These are phyloP conservation scores for Rhodotorula sp. DNA, from an alignment of 1,284 basidiomycete genomes.

Conservation along the genomic window DNA sequence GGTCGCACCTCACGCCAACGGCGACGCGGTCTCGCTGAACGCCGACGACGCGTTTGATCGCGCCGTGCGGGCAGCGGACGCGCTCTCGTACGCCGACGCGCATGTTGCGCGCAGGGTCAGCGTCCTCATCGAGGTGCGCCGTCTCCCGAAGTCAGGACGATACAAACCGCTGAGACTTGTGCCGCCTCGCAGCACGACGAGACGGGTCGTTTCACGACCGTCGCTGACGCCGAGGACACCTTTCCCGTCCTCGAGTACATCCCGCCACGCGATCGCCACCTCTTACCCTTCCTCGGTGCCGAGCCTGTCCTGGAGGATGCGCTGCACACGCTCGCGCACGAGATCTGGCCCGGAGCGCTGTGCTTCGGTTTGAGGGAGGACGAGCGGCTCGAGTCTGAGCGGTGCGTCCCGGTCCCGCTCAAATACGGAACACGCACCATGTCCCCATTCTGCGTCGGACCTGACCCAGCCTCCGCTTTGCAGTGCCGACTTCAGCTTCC, in stretches of 20 bases:
- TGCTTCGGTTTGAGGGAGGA: not conserved
- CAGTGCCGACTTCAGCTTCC: conserved; percentile 11
- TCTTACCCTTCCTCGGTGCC: conserved; percentile 15
- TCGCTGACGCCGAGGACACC: conserved; percentile 7
- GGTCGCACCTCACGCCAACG: not conserved
- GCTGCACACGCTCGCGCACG: not conserved
- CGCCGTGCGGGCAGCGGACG: conserved; percentile 27
- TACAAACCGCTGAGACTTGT: not conserved
- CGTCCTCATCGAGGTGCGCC: conserved; percentile 39
- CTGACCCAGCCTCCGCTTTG: not conserved
- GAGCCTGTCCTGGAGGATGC: conserved; percentile 10
- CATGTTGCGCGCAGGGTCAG: conserved; percentile 28
- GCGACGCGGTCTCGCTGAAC: not conserved
- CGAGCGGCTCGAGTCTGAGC: conserved; percentile 12
- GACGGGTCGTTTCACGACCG: not conserved
- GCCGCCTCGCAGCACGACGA: conserved; percentile 17
- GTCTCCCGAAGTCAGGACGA: not conserved
- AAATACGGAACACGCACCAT: not conserved
- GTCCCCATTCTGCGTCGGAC: too few relatives aligned
- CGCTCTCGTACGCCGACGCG: conserved; percentile 25
- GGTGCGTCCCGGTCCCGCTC: not conserved
- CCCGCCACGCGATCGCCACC: not conserved
- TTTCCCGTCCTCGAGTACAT: not conserved
- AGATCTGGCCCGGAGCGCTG: not conserved
- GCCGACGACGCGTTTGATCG: not conserved